Evolutionary conservation across 768 basidiomycete species (phyloP).

Genomic region (Strobilomyces dryophilus): DNA sequence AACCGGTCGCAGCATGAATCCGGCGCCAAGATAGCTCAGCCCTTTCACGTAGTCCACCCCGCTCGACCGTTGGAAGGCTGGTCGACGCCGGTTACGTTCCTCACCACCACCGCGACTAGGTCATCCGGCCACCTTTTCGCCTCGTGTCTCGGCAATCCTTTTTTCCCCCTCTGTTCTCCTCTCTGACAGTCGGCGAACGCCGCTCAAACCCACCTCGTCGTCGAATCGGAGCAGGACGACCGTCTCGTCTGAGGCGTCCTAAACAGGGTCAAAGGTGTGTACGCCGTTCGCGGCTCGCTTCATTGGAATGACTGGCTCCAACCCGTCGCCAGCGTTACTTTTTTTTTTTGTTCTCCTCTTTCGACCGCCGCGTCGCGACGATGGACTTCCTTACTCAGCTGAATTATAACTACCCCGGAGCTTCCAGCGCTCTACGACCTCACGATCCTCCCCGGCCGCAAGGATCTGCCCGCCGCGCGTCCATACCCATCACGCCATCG

Average conservation of each 20-base stretch:
- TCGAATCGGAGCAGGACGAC: too few species aligned
- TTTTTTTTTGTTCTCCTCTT: neutral
- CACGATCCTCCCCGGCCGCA: slow-evolving; percentile 4
- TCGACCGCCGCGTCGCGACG: neutral
- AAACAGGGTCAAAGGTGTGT: slow-evolving; percentile 12
- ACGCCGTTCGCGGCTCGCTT: neutral
- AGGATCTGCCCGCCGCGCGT: neutral
- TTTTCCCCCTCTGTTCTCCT: neutral
- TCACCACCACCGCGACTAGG: neutral
- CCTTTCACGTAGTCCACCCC: too few species aligned
- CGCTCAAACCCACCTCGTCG: too few species aligned
- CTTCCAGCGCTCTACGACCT: neutral
- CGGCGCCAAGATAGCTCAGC: neutral
- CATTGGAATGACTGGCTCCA: neutral
- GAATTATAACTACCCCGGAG: slow-evolving; percentile 15
- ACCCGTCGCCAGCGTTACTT: slow-evolving; percentile 1
- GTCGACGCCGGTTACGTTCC: neutral
- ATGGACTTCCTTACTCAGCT: slow-evolving; percentile 17
- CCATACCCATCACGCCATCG: neutral
- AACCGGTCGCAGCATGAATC: neutral
- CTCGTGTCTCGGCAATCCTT: slow-evolving; percentile 6
- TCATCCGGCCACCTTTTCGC: slow-evolving; percentile 8
- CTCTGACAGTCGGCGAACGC: slow-evolving; percentile 6
- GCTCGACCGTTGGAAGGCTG: too few species aligned
- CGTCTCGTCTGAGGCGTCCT: neutral